Evolutionary conservation across 164 flowering plant genomes (phyloP).

Genomic region (Paratinospora sagittata): DNA sequence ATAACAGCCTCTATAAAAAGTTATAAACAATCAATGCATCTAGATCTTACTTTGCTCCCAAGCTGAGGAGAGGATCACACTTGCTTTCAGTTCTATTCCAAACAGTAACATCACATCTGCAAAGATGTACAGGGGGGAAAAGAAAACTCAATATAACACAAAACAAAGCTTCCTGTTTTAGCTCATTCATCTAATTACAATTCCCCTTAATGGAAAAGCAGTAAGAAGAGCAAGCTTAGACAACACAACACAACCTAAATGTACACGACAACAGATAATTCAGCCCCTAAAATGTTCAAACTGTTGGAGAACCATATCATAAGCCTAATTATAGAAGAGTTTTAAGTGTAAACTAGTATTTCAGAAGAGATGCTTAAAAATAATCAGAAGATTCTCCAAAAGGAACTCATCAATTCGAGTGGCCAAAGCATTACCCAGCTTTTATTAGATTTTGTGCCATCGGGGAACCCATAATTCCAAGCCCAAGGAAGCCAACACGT

Average conservation of each 20-base stretch:
- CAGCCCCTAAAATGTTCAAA: background rate
- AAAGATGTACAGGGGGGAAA: conserved; percentile 9
- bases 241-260: background rate
- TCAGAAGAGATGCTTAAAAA: background rate
- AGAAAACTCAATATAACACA: background rate
- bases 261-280: background rate
- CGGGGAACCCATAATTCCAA: conserved; percentile 95
- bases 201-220: background rate
- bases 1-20: background rate
- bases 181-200: background rate
- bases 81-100: conserved; percentile 97
- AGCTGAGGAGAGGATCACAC: conserved; percentile 78
- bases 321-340: background rate
- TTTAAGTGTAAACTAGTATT: background rate
- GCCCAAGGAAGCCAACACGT: conserved; percentile 73
- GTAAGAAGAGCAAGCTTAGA: background rate
- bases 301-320: background rate
- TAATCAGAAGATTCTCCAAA: background rate
- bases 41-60: conserved; percentile 79
- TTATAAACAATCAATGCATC: background rate
- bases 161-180: background rate
- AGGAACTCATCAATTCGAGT: background rate
- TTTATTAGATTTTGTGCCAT: conserved; percentile 90
- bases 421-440: conserved; percentile 55
- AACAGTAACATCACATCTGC: conserved; percentile 82